Base-by-base conservation (phyloP, 352 stramenopile species). In the Globisporangium nunn region DNA sequence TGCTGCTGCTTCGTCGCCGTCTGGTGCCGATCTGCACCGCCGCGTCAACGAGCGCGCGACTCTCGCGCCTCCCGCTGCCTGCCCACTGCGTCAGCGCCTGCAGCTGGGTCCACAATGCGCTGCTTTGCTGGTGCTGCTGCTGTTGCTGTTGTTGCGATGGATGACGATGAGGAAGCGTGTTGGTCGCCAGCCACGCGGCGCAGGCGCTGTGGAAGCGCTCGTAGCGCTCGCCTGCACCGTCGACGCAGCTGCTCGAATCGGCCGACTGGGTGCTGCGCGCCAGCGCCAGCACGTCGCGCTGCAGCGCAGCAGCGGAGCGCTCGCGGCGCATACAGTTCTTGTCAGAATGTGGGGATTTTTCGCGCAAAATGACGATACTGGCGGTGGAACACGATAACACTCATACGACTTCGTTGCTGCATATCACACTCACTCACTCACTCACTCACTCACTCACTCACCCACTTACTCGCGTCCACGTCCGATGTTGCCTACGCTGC, bases 11-110 rank as follows among this genome's bases (percentile, higher is more conserved):
- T 54, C 10, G 31, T 44, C 8, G 17, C 23, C 37, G 23, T 17
- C 31, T 53, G 5, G 43, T 23, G 33, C 37, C 33, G 46, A 61
- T 35, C 33, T 15, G 51, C 51, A 54, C 50, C 4, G 50, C 52
- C 10, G n/a, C 44, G 11, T 11, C 28, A 12, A 55, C 58, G 17
- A 63, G 58, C 28, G 50, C 46, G 44, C 17, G 45, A 44, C 51
- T 47, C 12, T 58, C 33, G 3, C 12, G 28, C 18, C 44, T n/a
- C 3, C 44, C 28, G 12, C 18, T 12, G 7, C 6, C 35, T 4
- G 40, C 35, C 18, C 43, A 45, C 37, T 56, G 52, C 37, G 12
- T 8, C 8, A 62, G 23, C 29, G 5, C 11, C 7, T 11, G 6
- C 7, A 65, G 18, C 23, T 59, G 48, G 6, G 33, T 18, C 35